Conservation (phyloP, 352 stramenopile genomes). For the Phytophthora rubi region DNA sequence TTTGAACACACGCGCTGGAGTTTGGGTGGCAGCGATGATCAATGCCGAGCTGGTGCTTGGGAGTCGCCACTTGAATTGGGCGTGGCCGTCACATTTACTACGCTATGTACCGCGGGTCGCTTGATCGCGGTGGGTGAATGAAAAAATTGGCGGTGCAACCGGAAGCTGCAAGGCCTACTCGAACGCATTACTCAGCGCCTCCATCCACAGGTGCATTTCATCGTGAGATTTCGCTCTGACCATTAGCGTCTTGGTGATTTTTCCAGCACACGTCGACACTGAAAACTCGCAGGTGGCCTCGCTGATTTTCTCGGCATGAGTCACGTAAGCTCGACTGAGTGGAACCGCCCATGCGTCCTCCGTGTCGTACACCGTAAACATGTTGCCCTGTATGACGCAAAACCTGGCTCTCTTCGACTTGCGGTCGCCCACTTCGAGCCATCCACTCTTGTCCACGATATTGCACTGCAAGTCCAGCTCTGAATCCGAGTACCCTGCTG, state of each 20-base stretch:
- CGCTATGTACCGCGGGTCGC: conserved; percentile 36
- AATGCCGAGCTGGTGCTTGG: conserved; percentile 14
- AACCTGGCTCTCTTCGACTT: conserved; percentile 78
- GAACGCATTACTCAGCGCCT: conserved; percentile 59
- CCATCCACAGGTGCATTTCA: conserved; percentile 82
- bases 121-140: conserved; percentile 28
- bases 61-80: conserved; percentile 17
- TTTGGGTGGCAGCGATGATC: conserved; percentile 25
- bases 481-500: conserved; percentile 70
- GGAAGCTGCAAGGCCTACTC: conserved; percentile 44
- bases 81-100: conserved; percentile 48
- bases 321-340: conserved; percentile 79
- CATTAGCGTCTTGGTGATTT: conserved; percentile 75
- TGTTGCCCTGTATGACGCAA: conserved; percentile 79
- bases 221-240: conserved; percentile 70
- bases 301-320: conserved; percentile 68
- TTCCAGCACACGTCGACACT: conserved; percentile 68
- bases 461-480: conserved; percentile 75
- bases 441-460: conserved; percentile 83
- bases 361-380: conserved; percentile 87
- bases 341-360: conserved; percentile 84
- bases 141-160: conserved; percentile 19
- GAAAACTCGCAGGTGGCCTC: conserved; percentile 64
- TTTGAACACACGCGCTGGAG: conserved; percentile 29
- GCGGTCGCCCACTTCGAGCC: conserved; percentile 79